phyloP scores from a whole-genome alignment of 805 yeast genomes.

The Pichia exigua region DNA sequence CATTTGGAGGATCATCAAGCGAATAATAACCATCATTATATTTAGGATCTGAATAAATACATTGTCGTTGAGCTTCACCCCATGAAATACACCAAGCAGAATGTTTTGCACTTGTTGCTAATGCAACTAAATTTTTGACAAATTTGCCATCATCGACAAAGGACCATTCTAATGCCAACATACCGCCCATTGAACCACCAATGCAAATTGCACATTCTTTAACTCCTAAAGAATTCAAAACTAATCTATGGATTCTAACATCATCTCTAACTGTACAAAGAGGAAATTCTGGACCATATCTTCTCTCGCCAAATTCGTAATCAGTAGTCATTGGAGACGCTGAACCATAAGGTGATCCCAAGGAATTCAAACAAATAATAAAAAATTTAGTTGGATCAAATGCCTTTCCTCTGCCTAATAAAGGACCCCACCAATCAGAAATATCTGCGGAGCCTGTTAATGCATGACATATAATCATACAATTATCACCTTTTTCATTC shows the following conservation, averaged over 20 bases:
- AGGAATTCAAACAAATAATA: slow-evolving; percentile 81
- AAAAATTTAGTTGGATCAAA: slow-evolving; percentile 87
- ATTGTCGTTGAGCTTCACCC: slow-evolving; percentile 97
- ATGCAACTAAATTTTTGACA: slow-evolving; percentile 65
- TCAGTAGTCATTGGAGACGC: slow-evolving; percentile 86
- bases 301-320: slow-evolving; percentile 58
- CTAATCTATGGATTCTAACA: slow-evolving; percentile 65
- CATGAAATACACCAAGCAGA: slow-evolving; percentile 99
- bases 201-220: slow-evolving; percentile 72
- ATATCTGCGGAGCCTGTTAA: slow-evolving; percentile 94
- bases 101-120: slow-evolving; percentile 91
- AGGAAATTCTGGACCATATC: slow-evolving; percentile 94
- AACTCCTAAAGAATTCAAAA: slow-evolving; percentile 77
- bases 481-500: slow-evolving; percentile 62
- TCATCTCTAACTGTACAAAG: slow-evolving; percentile 92
- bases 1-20: slow-evolving; percentile 67
- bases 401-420: slow-evolving; percentile 76
- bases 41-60: slow-evolving; percentile 91
- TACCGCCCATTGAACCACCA: slow-evolving; percentile 99
- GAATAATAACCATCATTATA: slow-evolving; percentile 85
- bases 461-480: slow-evolving; percentile 90
- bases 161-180: slow-evolving; percentile 87
- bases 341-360: slow-evolving; percentile 95
- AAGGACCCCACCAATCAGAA: slow-evolving; percentile 98
- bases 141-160: slow-evolving; percentile 51